Evolutionary conservation across 306 rosid genomes (phyloP), one percentile per base, ranked within the genome.

Genomic region (Echinosophora koreensis): DNA sequence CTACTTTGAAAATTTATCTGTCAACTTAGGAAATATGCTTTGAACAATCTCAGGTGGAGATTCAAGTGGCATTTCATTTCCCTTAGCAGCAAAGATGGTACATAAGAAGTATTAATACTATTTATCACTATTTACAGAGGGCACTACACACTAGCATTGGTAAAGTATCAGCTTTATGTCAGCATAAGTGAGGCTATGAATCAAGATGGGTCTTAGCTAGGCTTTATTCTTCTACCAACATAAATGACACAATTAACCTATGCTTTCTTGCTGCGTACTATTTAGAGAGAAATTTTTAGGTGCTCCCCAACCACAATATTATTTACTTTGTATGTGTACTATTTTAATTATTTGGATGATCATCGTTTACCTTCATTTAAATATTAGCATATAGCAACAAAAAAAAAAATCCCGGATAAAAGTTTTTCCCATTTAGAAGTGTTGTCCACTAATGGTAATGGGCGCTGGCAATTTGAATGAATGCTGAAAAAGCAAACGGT

Each of bases 61-160:
- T 68, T 68, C 15, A 14, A 17, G 18, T 61, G 10, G 41, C 70
- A 32, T 61, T 61, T n/a, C 70, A 32, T 61, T 62, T 27, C 49
- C 11, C 11, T 44, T 30, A 62, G 61, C 11, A 52, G 64, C 14
- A 16, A 4, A 35, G 8, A 47, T 6, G 56, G 16, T 42, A 47
- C 46, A 56, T 44, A 15, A 39, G 0, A 15, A n/a, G 47, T 16
- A 49, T 22, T 61, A 4, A 62, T 62, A 47, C 51, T 74, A 10
- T 60, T 62, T 0, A 47, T 8, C 69, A 60, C 60, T 50, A 14
- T 75, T 50, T 57, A 35, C 54, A 63, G 27, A 61, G 32, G n/a
- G 2, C n/a, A n/a, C 0, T 2, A 6, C 2, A 8, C 46, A 6
- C 46, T 41, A 6, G 44, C 46, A 8, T 10, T 8, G 4, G 32